Base-by-base conservation (phyloP, 1,139 yeast species). In the Meyerozyma guilliermondii region DNA sequence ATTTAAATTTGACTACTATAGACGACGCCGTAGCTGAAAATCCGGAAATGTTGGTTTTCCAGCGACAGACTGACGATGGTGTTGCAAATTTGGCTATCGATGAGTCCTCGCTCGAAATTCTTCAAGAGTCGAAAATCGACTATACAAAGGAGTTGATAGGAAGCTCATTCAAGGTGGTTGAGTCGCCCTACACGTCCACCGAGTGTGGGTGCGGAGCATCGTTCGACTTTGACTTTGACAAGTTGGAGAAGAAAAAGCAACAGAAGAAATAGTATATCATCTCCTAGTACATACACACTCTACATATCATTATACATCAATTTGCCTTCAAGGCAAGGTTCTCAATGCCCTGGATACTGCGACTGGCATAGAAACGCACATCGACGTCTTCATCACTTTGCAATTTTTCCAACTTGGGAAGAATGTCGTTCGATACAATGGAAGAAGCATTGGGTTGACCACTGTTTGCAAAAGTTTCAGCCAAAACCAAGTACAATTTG, bases 121-220 rank as follows among this genome's bases (percentile, higher is more conserved):
- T 94, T 51, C 83, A 91, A 53, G 96, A 89, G 47, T 84, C 96
- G 10, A 87, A 86, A 35, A 70, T 94, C 38, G 97, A 91, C 55
- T 94, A 88, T 58, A 83, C 94, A 0, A 87, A 89, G 20, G 98
- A 94, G 60, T 76, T 94, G 56, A 94, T 94, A 48, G 98, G 99
- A 3, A 85, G 95, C 41, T 92, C 89, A 56, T 94, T 94, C 65
- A 91, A 89, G 59, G 85, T 94, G 39, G 81, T 84, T 22, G 95
- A 89, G 53, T 87, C 95, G 50, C 96, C 96, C 0, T 86, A 86
- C 55, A 83, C 97, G 23, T 82, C 88, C 27, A 84, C 95, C 39
- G 83, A 94, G 40, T 94, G 99, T 67, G 98, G 99, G 0, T 92
- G 98, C 65, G 98, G 98, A 0, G 78, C 95, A 18, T 87, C 96